Evolutionary conservation across 352 stramenopile genomes (phyloP).

Genomic region (Globisporangium paroecandrum): DNA sequence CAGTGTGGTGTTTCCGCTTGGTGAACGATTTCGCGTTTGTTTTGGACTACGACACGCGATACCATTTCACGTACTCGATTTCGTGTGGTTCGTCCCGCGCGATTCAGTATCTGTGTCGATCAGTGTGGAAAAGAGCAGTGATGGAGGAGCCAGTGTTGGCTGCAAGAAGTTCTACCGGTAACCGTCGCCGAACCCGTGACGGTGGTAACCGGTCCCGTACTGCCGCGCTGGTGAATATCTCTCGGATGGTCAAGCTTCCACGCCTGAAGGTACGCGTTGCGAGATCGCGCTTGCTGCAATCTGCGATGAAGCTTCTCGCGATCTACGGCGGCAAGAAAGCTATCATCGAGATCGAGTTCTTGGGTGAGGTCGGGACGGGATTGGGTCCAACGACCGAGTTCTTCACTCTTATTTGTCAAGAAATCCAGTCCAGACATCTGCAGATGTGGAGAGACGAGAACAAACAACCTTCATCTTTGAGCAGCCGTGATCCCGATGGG

Average conservation of each 20-base stretch:
- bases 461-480: constrained; percentile 12
- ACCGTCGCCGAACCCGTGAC: constrained; percentile 36
- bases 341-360: constrained; percentile 78
- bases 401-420: constrained; percentile 70
- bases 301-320: constrained; percentile 64
- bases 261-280: constrained; percentile 75
- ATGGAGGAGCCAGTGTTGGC: constrained; percentile 37
- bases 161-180: constrained; percentile 5
- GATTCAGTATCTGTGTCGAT: constrained; percentile 65
- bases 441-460: constrained; percentile 59
- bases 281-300: constrained; percentile 54
- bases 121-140: constrained; percentile 61
- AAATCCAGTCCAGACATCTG: constrained; percentile 59
- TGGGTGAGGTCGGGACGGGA: constrained; percentile 74
- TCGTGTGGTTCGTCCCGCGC: constrained; percentile 59
- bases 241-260: constrained; percentile 69
- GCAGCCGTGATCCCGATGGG: constrained; percentile 17
- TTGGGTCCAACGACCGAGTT: constrained; percentile 77
- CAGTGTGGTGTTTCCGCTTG: constrained; percentile 49
- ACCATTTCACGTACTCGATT: constrained; percentile 68
- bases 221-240: constrained; percentile 41
- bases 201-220: constrained; percentile 31
- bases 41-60: constrained; percentile 60
- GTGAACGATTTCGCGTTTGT: constrained; percentile 59
- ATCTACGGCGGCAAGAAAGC: constrained; percentile 76